phyloP scores from a whole-genome alignment of 2,329 filamentous ascomycete species.

The Fusarium equiseti region DNA sequence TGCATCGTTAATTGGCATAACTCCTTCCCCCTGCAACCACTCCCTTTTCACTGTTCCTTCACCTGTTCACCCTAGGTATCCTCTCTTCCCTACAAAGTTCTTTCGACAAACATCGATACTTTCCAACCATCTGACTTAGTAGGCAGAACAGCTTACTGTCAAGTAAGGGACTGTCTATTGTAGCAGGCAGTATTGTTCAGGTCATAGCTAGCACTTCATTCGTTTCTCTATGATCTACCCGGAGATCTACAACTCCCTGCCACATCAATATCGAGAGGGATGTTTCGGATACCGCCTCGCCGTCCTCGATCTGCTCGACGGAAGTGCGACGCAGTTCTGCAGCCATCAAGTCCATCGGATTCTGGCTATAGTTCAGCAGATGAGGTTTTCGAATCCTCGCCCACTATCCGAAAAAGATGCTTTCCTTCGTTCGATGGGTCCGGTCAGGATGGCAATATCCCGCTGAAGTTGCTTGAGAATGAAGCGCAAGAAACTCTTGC shows the following conservation, averaged over 20 bases:
- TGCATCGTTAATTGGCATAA: conserved; percentile 15
- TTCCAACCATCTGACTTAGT: conserved; percentile 10
- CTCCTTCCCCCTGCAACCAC: conserved; percentile 39
- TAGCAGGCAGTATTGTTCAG: conserved; percentile 25
- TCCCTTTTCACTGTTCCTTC: conserved; percentile 15
- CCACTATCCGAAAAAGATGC: conserved; percentile 3
- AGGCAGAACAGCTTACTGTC: conserved; percentile 12
- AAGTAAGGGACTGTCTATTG: conserved; percentile 8
- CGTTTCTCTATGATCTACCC: conserved; percentile 29
- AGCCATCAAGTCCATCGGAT: conserved; percentile 41
- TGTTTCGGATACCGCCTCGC: conserved; percentile 32
- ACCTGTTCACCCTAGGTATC: conserved; percentile 28
- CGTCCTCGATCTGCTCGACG: conserved; percentile 13
- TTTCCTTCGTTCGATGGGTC: conserved; percentile 38
- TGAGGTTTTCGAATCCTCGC: conserved; percentile 19
- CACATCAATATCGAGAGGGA: conserved; percentile 2
- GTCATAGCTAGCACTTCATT: conserved; percentile 36
- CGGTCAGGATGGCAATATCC: conserved; percentile 13
- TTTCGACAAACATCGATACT: conserved; percentile 42
- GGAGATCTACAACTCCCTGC: not conserved
- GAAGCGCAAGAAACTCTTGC: not conserved
- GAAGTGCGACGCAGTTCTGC: conserved; percentile 3
- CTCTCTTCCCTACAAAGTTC: conserved; percentile 36
- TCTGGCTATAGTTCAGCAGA: conserved; percentile 50
- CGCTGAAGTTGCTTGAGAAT: conserved; percentile 3